phyloP scores from a whole-genome alignment of 495 filamentous ascomycete genomes.

The Penicillium crystallinum region DNA sequence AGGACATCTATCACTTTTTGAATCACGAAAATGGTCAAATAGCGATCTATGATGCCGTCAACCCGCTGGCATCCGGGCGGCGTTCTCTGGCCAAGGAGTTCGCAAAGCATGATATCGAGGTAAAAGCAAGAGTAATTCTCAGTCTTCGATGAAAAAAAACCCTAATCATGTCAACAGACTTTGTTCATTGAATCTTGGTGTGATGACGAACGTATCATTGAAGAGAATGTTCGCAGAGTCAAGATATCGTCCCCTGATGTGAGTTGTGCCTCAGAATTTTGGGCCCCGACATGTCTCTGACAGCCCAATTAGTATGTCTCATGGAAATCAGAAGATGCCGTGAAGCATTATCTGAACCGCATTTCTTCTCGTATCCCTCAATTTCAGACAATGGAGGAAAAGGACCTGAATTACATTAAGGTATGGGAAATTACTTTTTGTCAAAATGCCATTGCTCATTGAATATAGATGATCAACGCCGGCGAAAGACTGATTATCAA shows the following conservation, averaged over 20 bases:
- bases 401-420: slow-evolving; percentile 93
- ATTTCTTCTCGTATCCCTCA: slow-evolving; percentile 89
- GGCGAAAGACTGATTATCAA: slow-evolving; percentile 90
- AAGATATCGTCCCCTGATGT: slow-evolving; percentile 98
- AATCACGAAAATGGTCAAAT: slow-evolving; percentile 97
- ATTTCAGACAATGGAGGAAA: slow-evolving; percentile 94
- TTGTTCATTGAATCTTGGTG: slow-evolving; percentile 96
- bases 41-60: slow-evolving; percentile 99
- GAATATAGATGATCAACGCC: slow-evolving; percentile 85
- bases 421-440: slow-evolving; percentile 23
- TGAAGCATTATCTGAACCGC: slow-evolving; percentile 81
- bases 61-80: slow-evolving; percentile 78
- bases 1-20: slow-evolving; percentile 94
- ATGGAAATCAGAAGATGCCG: slow-evolving; percentile 87
- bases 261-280: slow-evolving; percentile 20
- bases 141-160: neutral
- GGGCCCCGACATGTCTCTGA: neutral
- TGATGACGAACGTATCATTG: slow-evolving; percentile 85
- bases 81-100: slow-evolving; percentile 91
- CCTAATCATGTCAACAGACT: slow-evolving; percentile 49
- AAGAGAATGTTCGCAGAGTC: slow-evolving; percentile 94
- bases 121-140: slow-evolving; percentile 24
- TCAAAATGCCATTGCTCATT: slow-evolving; percentile 11
- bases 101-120: slow-evolving; percentile 89
- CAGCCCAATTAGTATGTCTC: slow-evolving; percentile 61